Percentiles rank a stretch among this genome's conserved stretches.
These are phyloP conservation scores for Claviceps spartinae DNA, from an alignment of 2,329 filamentous ascomycete species.

Conservation along the genomic window DNA sequence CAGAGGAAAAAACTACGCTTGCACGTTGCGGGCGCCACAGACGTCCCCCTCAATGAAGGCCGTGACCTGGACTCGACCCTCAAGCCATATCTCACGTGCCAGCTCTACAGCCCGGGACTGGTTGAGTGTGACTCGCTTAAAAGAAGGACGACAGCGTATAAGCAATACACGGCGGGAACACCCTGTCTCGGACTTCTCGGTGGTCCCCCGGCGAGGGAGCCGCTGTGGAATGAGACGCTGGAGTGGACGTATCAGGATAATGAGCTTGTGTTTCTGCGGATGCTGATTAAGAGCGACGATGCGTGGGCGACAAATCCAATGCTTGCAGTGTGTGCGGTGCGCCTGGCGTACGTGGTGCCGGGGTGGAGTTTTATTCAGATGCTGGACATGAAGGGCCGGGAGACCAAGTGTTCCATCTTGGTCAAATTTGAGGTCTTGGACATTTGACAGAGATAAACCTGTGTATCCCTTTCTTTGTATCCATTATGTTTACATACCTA, in stretches of 20 bases:
- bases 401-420: conserved; percentile 48
- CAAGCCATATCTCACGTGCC: conserved; percentile 53
- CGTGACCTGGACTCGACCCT: conserved; percentile 35
- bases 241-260: conserved; percentile 58
- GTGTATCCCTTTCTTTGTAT: conserved; percentile 3
- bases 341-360: conserved; percentile 39
- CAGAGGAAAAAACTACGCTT: conserved; percentile 36
- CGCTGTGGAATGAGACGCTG: conserved; percentile 51
- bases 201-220: conserved; percentile 44
- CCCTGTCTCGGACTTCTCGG: conserved; percentile 31
- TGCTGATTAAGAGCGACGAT: conserved; percentile 55
- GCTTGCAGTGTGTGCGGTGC: conserved; percentile 46
- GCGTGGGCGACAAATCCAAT: conserved; percentile 48
- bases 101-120: conserved; percentile 44
- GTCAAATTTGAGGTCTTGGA: conserved; percentile 46
- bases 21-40: conserved; percentile 48
- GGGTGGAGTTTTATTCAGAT: conserved; percentile 53
- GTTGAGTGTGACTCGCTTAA: conserved; percentile 37
- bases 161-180: conserved; percentile 42
- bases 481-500: no score
- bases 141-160: conserved; percentile 47
- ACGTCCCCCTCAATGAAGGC: conserved; percentile 40
- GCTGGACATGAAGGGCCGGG: conserved; percentile 49
- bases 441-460: conserved; percentile 10
- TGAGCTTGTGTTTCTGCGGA: conserved; percentile 48